A percentile compares a stretch with the other conserved stretches of the same genome.
Evolutionary conservation across 1,284 basidiomycete species (phyloP).

Genomic region (Ceratobasidium sp.): DNA sequence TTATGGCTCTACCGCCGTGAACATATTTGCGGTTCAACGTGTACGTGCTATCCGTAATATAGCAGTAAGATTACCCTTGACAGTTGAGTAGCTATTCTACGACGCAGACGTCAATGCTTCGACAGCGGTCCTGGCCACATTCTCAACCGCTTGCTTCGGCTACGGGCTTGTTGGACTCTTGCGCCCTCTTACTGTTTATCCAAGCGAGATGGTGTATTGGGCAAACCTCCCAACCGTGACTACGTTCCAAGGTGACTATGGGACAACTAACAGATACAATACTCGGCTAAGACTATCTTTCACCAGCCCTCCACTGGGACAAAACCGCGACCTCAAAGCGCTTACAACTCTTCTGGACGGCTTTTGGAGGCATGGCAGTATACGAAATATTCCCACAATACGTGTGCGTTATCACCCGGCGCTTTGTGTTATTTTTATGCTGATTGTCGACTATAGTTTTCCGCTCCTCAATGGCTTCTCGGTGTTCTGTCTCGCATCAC

Average conservation of each 20-base stretch:
- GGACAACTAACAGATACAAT: neutral
- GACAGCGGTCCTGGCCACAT: constrained; percentile 70
- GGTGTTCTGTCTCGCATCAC: constrained; percentile 66
- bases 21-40: constrained; percentile 70
- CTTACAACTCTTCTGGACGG: constrained; percentile 69
- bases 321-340: constrained; percentile 61
- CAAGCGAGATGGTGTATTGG: constrained; percentile 79
- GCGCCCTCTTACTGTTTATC: constrained; percentile 70
- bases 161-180: constrained; percentile 69
- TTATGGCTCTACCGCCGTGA: constrained; percentile 62
- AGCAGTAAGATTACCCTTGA: neutral
- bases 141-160: constrained; percentile 73
- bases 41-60: constrained; percentile 53
- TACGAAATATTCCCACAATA: constrained; percentile 69
- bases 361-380: constrained; percentile 65
- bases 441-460: constrained; percentile 54
- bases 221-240: constrained; percentile 66
- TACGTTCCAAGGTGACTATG: constrained; percentile 65
- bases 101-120: constrained; percentile 64
- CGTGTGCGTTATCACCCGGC: constrained; percentile 54
- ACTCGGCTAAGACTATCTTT: neutral
- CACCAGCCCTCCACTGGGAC: constrained; percentile 64
- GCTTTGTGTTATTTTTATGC: neutral
- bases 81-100: constrained; percentile 63
- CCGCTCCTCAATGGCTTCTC: constrained; percentile 67